Evolutionary conservation across 2,329 filamentous ascomycete genomes (phyloP).

Genomic region (Fusarium nematophilum): DNA sequence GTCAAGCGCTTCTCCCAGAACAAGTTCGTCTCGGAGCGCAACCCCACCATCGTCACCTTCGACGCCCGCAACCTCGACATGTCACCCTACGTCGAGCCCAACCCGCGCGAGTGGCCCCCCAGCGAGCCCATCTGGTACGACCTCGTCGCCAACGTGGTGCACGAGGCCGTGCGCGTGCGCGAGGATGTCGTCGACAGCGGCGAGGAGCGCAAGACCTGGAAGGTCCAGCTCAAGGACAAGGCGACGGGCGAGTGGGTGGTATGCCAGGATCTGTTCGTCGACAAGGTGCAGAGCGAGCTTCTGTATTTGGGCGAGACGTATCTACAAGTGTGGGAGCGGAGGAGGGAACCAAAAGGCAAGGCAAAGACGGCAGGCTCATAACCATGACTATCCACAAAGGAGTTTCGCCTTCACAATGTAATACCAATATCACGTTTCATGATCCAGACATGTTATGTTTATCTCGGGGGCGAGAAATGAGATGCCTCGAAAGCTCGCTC

Average conservation of each 20-base stretch:
- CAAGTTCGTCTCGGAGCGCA: constrained; percentile 95
- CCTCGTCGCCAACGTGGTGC: constrained; percentile 93
- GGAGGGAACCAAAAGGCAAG: constrained; percentile 64
- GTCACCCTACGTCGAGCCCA: constrained; percentile 90
- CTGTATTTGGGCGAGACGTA: constrained; percentile 95
- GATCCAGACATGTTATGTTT: constrained; percentile 1
- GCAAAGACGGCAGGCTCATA: constrained; percentile 38
- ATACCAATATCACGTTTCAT: constrained; percentile 25
- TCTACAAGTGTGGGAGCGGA: constrained; percentile 94
- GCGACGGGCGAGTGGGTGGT: constrained; percentile 89
- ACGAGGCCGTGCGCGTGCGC: constrained; percentile 80
- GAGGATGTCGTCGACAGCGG: constrained; percentile 91
- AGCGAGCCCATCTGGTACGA: constrained; percentile 94
- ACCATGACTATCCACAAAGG: constrained; percentile 15
- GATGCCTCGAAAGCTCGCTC: constrained; percentile 28
- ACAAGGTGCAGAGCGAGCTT: constrained; percentile 88
- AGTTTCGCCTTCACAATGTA: constrained; percentile 20
- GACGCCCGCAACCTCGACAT: constrained; percentile 86
- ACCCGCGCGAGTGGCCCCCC: constrained; percentile 74
- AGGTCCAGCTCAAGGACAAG: constrained; percentile 87
- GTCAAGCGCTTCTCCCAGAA: constrained; percentile 97
- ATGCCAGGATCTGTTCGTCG: constrained; percentile 93
- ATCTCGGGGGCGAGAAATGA: constrained; percentile 27
- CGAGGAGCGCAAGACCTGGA: constrained; percentile 91
- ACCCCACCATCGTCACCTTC: constrained; percentile 98